phyloP scores from a whole-genome alignment of 129 eudicot genomes.

The Tanacetum coccineum region DNA sequence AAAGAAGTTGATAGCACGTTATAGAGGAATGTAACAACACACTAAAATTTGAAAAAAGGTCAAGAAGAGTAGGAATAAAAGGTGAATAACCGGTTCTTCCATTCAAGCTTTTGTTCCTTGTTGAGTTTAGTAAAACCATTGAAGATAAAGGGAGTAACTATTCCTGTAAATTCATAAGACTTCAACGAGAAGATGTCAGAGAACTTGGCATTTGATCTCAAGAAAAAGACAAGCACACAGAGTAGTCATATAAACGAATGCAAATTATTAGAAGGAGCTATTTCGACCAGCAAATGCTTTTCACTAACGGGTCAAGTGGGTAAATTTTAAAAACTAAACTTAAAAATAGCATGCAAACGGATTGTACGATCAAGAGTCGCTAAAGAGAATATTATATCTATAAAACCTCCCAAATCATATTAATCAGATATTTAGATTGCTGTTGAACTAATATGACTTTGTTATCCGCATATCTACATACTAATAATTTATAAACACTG shows the following conservation, averaged over 20 bases:
- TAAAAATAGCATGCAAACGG: too few species aligned
- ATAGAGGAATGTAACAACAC: constrained; percentile 14
- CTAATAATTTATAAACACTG: too few species aligned
- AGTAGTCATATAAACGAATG: not conserved
- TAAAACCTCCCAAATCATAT: not conserved
- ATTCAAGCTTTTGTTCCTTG: constrained; percentile 52
- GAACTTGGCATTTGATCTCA: constrained; percentile 7
- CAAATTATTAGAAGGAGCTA: not conserved
- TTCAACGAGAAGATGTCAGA: constrained; percentile 35
- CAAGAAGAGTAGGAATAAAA: not conserved
- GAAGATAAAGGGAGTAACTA: constrained; percentile 41
- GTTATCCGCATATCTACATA: too few species aligned
- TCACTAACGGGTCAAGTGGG: too few species aligned
- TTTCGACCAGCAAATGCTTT: too few species aligned
- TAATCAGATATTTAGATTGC: not conserved
- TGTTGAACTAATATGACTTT: too few species aligned
- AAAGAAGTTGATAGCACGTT: constrained; percentile 12
- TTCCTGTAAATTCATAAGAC: constrained; percentile 75
- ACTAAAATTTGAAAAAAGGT: not conserved
- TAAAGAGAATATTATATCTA: not conserved
- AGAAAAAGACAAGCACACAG: constrained; percentile 6
- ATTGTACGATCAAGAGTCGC: too few species aligned
- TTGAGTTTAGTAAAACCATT: constrained; percentile 51
- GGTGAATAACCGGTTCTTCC: constrained; percentile 67
- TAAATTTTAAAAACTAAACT: too few species aligned